Conservation (phyloP, 371 early-diverging fungal genomes). For the Basidiobolus meristosporus region DNA sequence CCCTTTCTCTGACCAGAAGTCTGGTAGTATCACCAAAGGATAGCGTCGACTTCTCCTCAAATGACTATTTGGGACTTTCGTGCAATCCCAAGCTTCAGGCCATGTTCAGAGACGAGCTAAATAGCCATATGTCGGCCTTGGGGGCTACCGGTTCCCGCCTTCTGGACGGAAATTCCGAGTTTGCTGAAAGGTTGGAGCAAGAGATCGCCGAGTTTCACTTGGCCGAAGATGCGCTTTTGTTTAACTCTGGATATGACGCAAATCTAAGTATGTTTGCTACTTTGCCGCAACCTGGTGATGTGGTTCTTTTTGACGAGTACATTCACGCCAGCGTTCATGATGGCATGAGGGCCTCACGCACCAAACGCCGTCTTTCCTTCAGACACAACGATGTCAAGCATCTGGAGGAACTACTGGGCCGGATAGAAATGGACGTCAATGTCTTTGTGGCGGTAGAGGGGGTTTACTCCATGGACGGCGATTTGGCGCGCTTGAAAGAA, state of each 20-base stretch:
- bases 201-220: conserved; percentile 38
- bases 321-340: conserved; percentile 74
- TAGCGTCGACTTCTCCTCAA: conserved; percentile 53
- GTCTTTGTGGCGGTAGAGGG: conserved; percentile 57
- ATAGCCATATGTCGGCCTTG: conserved; percentile 10
- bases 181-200: conserved; percentile 33
- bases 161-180: conserved; percentile 48
- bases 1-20: conserved; percentile 6
- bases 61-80: conserved; percentile 64
- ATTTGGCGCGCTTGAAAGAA: conserved; percentile 40
- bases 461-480: conserved; percentile 77
- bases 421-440: conserved; percentile 9
- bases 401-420: conserved; percentile 14
- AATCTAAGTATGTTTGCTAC: conserved; percentile 47
- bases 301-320: conserved; percentile 46
- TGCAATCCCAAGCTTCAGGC: conserved; percentile 15
- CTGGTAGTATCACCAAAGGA: conserved; percentile 10
- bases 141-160: conserved; percentile 68
- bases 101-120: conserved; percentile 19
- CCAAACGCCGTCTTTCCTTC: conserved; percentile 22
- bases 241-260: conserved; percentile 75
- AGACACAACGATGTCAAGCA: conserved; percentile 39
- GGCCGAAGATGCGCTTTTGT: conserved; percentile 38
- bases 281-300: conserved; percentile 41
- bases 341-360: conserved; percentile 42